phyloP scores from a whole-genome alignment of 192 early-diverging fungal species.

The Gonapodya prolifera region DNA sequence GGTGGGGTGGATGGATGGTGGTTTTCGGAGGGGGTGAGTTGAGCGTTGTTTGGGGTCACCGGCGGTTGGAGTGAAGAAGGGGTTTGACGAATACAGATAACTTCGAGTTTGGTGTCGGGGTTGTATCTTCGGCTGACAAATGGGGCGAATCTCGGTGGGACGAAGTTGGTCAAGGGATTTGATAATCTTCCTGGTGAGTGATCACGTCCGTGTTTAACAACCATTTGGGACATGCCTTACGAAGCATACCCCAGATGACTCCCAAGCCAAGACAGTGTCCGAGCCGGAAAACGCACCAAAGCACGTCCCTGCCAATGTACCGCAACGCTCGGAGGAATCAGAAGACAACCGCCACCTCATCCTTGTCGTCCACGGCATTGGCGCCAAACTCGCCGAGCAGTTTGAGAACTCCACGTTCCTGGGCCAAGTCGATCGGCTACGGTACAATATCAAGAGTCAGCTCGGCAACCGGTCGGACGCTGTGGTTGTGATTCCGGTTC shows the following conservation, averaged over 20 bases:
- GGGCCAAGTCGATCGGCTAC: not conserved
- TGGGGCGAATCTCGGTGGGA: not conserved
- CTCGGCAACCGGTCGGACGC: not conserved
- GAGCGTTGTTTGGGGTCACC: not conserved
- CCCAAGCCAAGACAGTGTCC: not conserved
- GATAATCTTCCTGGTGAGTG: not conserved
- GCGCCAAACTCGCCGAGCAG: constrained; percentile 4
- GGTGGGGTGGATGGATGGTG: not conserved
- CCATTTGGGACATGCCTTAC: too few species aligned
- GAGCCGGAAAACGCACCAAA: not conserved
- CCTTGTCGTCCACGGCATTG: constrained; percentile 6
- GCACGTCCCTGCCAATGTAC: not conserved
- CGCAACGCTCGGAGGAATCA: not conserved
- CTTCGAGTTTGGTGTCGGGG: not conserved
- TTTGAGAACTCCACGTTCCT: not conserved
- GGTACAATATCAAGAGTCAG: not conserved
- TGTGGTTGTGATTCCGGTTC: not conserved
- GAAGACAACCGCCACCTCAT: not conserved
- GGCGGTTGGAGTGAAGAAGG: not conserved
- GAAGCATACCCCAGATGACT: too few species aligned
- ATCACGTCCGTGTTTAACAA: too few species aligned
- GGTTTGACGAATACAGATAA: not conserved
- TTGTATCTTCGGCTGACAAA: not conserved
- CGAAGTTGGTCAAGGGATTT: not conserved
- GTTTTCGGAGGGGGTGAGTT: not conserved